phyloP scores from a whole-genome alignment of 768 basidiomycete genomes.

The Russula lepida region DNA sequence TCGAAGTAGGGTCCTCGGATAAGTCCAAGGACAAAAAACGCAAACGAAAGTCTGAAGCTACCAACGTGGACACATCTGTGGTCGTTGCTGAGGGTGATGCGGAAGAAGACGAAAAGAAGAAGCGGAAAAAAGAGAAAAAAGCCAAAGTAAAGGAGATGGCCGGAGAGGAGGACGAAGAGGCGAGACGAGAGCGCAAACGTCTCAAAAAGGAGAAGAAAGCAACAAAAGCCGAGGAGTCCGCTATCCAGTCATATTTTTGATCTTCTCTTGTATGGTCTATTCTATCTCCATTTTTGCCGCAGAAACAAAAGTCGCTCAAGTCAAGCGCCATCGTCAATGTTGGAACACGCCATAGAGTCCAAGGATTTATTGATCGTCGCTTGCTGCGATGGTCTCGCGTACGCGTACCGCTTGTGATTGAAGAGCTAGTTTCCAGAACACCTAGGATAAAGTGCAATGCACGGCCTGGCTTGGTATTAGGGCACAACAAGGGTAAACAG shows the following conservation, averaged over 20 bases:
- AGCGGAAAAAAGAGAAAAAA: constrained; percentile 38
- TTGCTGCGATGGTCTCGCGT: too few relatives aligned
- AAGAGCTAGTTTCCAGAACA: too few relatives aligned
- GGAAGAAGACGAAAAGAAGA: constrained; percentile 48
- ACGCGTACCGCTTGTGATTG: too few relatives aligned
- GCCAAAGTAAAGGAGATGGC: constrained; percentile 27
- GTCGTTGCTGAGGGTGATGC: constrained; percentile 32
- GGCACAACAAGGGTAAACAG: too few relatives aligned
- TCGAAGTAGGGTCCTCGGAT: constrained; percentile 32
- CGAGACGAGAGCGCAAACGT: constrained; percentile 52
- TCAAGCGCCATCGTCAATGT: background rate
- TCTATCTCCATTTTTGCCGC: background rate
- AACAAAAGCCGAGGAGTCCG: constrained; percentile 31
- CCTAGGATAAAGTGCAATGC: too few relatives aligned
- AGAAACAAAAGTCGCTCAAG: background rate
- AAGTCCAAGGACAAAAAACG: constrained; percentile 76
- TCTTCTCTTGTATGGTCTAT: background rate
- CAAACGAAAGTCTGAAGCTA: constrained; percentile 64
- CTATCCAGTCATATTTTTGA: background rate
- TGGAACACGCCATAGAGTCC: background rate
- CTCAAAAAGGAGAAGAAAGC: constrained; percentile 64
- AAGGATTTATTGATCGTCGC: too few relatives aligned
- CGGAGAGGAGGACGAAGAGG: constrained; percentile 47
- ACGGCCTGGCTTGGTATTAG: too few relatives aligned
- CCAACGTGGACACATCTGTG: constrained; percentile 37